Evolutionary conservation across 805 yeast genomes (phyloP).

Genomic region (Metschnikowia bowlesiae): DNA sequence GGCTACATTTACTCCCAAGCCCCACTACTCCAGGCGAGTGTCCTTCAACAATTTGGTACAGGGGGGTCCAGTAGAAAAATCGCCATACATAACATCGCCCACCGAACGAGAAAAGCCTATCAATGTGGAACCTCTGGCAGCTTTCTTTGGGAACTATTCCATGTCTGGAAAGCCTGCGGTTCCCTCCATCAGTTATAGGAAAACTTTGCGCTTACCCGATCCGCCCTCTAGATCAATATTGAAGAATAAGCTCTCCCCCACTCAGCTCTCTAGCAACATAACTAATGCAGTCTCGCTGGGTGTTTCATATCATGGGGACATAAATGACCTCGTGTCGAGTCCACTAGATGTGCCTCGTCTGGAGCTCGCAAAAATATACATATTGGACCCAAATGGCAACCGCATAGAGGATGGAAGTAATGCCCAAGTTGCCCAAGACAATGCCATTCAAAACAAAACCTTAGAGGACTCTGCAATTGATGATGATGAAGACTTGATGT

Average conservation of each 20-base stretch:
- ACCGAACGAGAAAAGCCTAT: slow-evolving; percentile 19
- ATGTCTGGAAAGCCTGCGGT: slow-evolving; percentile 5
- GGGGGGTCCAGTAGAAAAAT: slow-evolving; percentile 5
- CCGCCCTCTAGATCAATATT: slow-evolving; percentile 39
- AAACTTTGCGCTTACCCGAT: slow-evolving; percentile 20
- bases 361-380: slow-evolving; percentile 13
- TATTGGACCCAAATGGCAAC: not conserved
- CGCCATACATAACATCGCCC: slow-evolving; percentile 14
- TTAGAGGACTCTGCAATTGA: not conserved
- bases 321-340: slow-evolving; percentile 15
- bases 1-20: slow-evolving; percentile 1
- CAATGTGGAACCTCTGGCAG: slow-evolving; percentile 17
- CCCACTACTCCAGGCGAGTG: slow-evolving; percentile 32
- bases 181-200: slow-evolving; percentile 10
- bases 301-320: slow-evolving; percentile 18
- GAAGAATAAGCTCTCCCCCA: slow-evolving; percentile 31
- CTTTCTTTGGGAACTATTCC: slow-evolving; percentile 17
- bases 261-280: slow-evolving; percentile 22
- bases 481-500: slow-evolving; percentile 5
- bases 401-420: not conserved
- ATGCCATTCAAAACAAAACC: not conserved
- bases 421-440: not conserved
- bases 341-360: slow-evolving; percentile 15
- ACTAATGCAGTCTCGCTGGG: slow-evolving; percentile 12
- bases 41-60: slow-evolving; percentile 42